Percentiles rank a stretch among this genome's conserved stretches.
Evolutionary conservation across 768 basidiomycete species (phyloP).

Genomic region (Neoboletus subvelutipes): DNA sequence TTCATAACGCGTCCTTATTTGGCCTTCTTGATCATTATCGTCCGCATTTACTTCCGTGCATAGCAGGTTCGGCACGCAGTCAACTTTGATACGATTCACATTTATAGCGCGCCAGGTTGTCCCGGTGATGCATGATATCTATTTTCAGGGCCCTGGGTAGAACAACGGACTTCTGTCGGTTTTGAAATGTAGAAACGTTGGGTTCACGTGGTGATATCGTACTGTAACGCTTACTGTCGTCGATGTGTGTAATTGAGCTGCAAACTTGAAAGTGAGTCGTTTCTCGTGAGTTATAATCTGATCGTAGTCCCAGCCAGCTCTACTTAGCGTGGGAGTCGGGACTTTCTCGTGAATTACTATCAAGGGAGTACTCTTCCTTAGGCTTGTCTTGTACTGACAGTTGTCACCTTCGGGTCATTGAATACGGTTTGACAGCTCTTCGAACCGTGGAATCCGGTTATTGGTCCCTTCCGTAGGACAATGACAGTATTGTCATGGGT

Average conservation of each 20-base stretch:
- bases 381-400: background rate
- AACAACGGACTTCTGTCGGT: background rate
- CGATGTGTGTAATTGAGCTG: background rate
- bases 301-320: background rate
- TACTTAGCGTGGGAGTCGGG: background rate
- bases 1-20: background rate
- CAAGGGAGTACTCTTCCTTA: background rate
- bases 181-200: slow-evolving; percentile 1
- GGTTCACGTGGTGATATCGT: no score
- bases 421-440: background rate
- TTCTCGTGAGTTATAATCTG: background rate
- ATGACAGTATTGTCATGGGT: background rate
- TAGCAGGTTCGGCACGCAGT: background rate
- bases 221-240: background rate
- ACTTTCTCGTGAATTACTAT: background rate
- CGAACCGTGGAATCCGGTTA: background rate
- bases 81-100: background rate
- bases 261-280: no score
- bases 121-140: background rate
- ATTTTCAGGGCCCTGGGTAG: background rate
- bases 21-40: background rate
- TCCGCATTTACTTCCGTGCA: background rate
- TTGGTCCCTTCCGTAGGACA: background rate
- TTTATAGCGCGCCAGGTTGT: background rate
- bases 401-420: background rate